These are phyloP conservation scores for Asterochloris sp. DNA, from an alignment of 139 green algal species.

Conservation along the genomic window DNA sequence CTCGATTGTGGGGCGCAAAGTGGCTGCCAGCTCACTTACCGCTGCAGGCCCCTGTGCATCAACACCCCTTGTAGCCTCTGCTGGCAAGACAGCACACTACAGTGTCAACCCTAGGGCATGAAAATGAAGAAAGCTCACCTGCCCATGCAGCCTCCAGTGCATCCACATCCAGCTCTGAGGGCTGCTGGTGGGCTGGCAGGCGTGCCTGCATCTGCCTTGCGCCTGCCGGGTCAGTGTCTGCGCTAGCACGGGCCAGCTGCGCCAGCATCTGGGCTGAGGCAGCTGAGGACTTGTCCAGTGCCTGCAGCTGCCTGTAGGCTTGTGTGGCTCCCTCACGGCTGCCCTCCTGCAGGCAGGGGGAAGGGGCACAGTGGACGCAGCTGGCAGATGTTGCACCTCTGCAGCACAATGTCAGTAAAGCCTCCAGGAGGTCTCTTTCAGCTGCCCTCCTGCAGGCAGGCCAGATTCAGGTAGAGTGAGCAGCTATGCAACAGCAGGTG, in stretches of 20 bases:
- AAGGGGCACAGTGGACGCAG: neutral
- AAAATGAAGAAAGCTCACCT: neutral
- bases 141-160: slow-evolving; percentile 43
- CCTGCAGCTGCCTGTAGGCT: slow-evolving; percentile 26
- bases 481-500: too few species aligned
- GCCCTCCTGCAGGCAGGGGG: slow-evolving; percentile 7
- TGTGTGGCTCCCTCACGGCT: slow-evolving; percentile 24
- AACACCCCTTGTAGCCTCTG: too few species aligned
- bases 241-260: slow-evolving; percentile 20
- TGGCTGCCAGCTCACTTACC: too few species aligned
- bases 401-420: too few species aligned
- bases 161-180: slow-evolving; percentile 38
- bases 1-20: too few species aligned
- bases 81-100: too few species aligned
- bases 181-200: slow-evolving; percentile 3
- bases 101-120: neutral
- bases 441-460: too few species aligned
- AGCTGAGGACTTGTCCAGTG: slow-evolving; percentile 12
- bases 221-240: slow-evolving; percentile 12
- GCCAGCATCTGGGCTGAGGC: slow-evolving; percentile 14
- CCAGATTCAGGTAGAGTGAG: too few species aligned
- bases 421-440: too few species aligned
- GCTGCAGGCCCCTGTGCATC: too few species aligned
- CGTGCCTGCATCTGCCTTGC: slow-evolving; percentile 20
- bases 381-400: too few species aligned